Percentiles rank a stretch among this genome's conserved stretches.
Conservation (phyloP, 495 filamentous ascomycete species). For the Stereocaulon alpinum region DNA sequence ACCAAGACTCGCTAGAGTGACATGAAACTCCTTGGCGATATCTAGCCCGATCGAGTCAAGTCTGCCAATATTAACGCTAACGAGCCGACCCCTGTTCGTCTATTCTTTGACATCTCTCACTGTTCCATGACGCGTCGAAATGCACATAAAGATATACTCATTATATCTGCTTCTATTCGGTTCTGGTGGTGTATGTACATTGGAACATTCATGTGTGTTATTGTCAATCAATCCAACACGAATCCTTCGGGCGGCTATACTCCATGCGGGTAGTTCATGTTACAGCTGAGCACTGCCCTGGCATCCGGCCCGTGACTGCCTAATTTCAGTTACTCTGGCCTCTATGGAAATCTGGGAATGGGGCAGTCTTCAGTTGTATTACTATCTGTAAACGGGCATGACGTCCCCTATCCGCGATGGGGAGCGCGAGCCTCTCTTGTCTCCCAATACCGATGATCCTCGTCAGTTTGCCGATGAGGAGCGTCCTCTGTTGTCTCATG, state of each 20-base stretch:
- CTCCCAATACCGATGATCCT: background rate
- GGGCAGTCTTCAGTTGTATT: background rate
- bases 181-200: no score
- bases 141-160: no score
- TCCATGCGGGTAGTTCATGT: background rate
- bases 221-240: background rate
- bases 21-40: no score
- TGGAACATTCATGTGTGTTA: no score
- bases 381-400: background rate
- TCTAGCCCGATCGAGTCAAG: no score
- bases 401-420: background rate
- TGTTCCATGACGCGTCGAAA: no score
- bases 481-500: conserved; percentile 7
- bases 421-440: conserved; percentile 14
- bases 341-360: background rate
- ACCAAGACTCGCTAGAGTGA: background rate
- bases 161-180: no score
- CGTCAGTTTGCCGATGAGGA: no score
- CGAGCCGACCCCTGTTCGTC: no score
- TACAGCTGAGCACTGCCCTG: background rate
- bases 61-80: no score
- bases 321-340: background rate
- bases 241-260: background rate
- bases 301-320: background rate
- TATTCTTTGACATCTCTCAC: no score